These are phyloP conservation scores for Kokia cookei DNA, from an alignment of 441 rosid genomes.

Conservation along the genomic window DNA sequence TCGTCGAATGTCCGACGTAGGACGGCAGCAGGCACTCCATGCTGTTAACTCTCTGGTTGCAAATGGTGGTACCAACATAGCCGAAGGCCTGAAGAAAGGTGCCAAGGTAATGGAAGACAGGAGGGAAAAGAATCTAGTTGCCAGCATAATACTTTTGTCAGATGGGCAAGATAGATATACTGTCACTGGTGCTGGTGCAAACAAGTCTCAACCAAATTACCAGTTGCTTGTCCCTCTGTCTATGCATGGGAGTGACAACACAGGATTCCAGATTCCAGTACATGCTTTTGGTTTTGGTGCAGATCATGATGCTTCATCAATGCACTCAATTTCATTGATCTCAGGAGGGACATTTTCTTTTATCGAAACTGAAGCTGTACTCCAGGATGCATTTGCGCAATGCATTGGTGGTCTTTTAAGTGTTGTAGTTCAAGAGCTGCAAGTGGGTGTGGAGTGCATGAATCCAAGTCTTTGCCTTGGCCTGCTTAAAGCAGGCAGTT, in stretches of 20 bases:
- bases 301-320: slow-evolving; percentile 87
- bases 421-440: slow-evolving; percentile 71
- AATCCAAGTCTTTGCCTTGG: slow-evolving; percentile 44
- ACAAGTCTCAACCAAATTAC: slow-evolving; percentile 56
- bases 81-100: slow-evolving; percentile 89
- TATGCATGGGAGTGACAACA: slow-evolving; percentile 41
- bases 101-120: slow-evolving; percentile 85
- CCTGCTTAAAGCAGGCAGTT: slow-evolving; percentile 82
- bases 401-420: slow-evolving; percentile 96
- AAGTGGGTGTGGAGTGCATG: slow-evolving; percentile 45
- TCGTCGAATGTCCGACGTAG: slow-evolving; percentile 69
- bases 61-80: slow-evolving; percentile 97
- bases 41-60: slow-evolving; percentile 91
- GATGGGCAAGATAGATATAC: slow-evolving; percentile 93
- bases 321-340: slow-evolving; percentile 88
- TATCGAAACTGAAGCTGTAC: slow-evolving; percentile 80
- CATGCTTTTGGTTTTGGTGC: slow-evolving; percentile 96
- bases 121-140: slow-evolving; percentile 72
- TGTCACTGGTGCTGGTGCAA: slow-evolving; percentile 29
- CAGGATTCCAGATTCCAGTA: slow-evolving; percentile 77
- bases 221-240: slow-evolving; percentile 63
- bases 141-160: slow-evolving; percentile 83
- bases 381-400: slow-evolving; percentile 98
- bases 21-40: slow-evolving; percentile 78
- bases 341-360: slow-evolving; percentile 98